A percentile compares a stretch with the other conserved stretches of the same genome.
Evolutionary conservation across 768 basidiomycete genomes (phyloP).

Genomic region (Pleurotus cornucopiae): DNA sequence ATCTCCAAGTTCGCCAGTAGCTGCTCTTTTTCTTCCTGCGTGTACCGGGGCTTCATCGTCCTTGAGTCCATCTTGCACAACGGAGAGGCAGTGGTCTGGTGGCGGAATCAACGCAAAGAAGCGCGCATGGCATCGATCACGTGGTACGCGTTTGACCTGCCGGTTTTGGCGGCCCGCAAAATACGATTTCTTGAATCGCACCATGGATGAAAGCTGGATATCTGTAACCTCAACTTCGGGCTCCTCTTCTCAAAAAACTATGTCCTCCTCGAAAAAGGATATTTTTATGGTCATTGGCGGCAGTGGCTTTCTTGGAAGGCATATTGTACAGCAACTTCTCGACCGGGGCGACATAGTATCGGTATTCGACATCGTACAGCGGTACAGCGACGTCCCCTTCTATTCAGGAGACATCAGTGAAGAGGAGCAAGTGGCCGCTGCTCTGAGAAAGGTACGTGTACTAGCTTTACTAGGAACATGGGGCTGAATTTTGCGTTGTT

Average conservation of each 20-base stretch:
- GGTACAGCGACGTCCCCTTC: constrained; percentile 83
- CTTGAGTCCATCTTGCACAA: constrained; percentile 2
- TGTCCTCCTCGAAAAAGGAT: constrained; percentile 36
- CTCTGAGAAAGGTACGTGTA: constrained; percentile 65
- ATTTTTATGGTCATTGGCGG: constrained; percentile 92
- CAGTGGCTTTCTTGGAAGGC: constrained; percentile 86
- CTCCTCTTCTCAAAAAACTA: constrained; percentile 6
- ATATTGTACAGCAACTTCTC: constrained; percentile 83
- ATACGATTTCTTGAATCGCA: constrained; percentile 8
- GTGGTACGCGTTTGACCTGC: constrained; percentile 31
- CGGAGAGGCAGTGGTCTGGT: constrained; percentile 9
- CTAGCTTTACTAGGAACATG: neutral
- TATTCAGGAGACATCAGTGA: constrained; percentile 88
- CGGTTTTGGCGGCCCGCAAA: constrained; percentile 6
- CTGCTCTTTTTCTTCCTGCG: constrained; percentile 69
- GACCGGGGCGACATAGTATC: constrained; percentile 78
- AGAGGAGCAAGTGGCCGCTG: constrained; percentile 63
- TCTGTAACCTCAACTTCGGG: constrained; percentile 1
- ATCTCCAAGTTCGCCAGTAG: constrained; percentile 75
- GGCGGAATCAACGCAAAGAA: constrained; percentile 10
- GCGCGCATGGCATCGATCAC: constrained; percentile 20
- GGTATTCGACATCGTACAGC: constrained; percentile 89
- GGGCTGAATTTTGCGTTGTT: neutral
- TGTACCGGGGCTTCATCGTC: constrained; percentile 35
- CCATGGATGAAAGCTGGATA: constrained; percentile 8